Evolutionary conservation across 83 land plant genomes (phyloP).

Genomic region (Picea abies): DNA sequence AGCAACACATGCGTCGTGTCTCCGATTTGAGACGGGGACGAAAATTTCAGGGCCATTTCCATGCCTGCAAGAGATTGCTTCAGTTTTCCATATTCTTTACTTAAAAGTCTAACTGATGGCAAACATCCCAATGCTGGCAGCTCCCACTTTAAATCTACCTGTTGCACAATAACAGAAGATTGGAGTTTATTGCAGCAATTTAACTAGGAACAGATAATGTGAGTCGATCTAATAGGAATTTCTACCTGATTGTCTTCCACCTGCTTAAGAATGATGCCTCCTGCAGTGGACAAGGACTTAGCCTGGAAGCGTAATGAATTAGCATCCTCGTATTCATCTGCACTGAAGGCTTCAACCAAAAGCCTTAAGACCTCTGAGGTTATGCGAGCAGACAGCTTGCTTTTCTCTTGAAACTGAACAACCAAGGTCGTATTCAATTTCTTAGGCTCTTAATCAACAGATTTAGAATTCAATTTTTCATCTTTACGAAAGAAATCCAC

Average conservation of each 20-base stretch:
- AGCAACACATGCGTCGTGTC: conserved; percentile 26
- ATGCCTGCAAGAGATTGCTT: conserved; percentile 55
- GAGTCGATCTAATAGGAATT: too few relatives aligned
- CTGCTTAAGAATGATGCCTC: conserved; percentile 29
- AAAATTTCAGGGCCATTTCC: conserved; percentile 45
- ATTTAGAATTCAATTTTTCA: too few relatives aligned
- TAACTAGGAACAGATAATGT: too few relatives aligned
- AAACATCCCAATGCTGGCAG: conserved; percentile 26
- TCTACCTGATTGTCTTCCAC: conserved; percentile 44
- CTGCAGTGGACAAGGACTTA: conserved; percentile 23
- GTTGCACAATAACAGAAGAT: neutral
- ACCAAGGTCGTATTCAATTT: neutral
- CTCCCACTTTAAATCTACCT: conserved; percentile 74
- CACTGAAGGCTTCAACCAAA: conserved; percentile 39
- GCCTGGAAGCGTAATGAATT: conserved; percentile 35
- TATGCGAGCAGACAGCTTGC: conserved; percentile 27
- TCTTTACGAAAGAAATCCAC: too few relatives aligned
- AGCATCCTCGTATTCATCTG: conserved; percentile 20
- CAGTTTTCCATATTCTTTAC: conserved; percentile 33
- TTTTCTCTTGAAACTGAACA: conserved; percentile 46
- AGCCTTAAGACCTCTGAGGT: conserved; percentile 43
- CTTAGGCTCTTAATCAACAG: too few relatives aligned
- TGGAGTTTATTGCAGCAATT: too few relatives aligned
- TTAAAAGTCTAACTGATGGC: conserved; percentile 18
- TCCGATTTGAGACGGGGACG: conserved; percentile 17